Base-by-base conservation (phyloP, 768 basidiomycete species). In the Asterophora parasitica region DNA sequence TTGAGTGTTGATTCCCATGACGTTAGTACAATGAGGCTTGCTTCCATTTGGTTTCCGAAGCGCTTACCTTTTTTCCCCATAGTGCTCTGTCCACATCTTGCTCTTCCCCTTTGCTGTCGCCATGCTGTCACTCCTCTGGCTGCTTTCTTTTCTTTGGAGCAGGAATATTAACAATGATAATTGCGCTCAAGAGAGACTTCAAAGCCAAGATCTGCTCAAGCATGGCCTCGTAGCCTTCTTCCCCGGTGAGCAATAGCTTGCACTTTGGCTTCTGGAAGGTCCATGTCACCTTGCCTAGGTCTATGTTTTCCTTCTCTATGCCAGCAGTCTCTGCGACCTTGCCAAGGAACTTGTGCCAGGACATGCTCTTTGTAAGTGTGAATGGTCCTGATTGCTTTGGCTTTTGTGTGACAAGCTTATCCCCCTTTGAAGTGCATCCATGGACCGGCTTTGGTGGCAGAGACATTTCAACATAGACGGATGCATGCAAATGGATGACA, bases 61-160 rank as follows among this genome's bases (percentile, higher is more conserved):
- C 41, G 5, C 6, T 31, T 20, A 49, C 42, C 27, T 49, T 49
- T 20, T 49, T 42, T 28, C 41, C 48, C 48, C 48, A 49, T 12
- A 5, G 34, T 19, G 41, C 19, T 20, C 37, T 10, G 28, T 30
- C 28, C 6, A 30, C 36, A 4, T 48, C 47, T 7, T 23, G 5
- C 6, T 10, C 12, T 28, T 44, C n/a, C n/a, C 31, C 28, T 19
- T 27, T 5, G 3, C 20, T 7, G 8, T 36, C 34, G 7, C 12
- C 8, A 11, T 35, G 35, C n/a, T 43, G 34, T 26, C 23, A 31
- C 15, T 3, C 8, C 20, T 26, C 23, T 17, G 1, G 34, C 7
- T n/a, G 16, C 4, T 26, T 1, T 6, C 8, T 11, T 0, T 33
- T 13, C 11, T 37, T 45, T 5, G n/a, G 34, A 17, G 19, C 19